Evolutionary conservation across 2,329 filamentous ascomycete species (phyloP), one percentile per base, ranked within the genome.

Genomic region (Alternaria alternata): DNA sequence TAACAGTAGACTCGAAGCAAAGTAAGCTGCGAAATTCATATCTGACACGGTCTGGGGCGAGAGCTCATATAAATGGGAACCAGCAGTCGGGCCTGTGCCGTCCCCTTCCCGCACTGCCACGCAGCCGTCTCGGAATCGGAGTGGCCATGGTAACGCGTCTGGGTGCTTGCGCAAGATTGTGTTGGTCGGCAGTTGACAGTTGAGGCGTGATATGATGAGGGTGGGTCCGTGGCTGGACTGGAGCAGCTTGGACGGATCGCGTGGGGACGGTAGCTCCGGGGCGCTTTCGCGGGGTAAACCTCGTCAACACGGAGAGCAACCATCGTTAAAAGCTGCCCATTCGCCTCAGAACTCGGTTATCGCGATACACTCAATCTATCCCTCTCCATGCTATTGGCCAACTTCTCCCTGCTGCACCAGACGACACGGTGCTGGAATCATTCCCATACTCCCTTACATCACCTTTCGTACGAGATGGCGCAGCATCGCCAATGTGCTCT

Each of bases 151-250:
- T 20, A 43, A 42, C 26, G 26, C 30, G 41, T 52, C 41, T 46
- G 26, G 47, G 52, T 55, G 42, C 47, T 61, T 44, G 51, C 16
- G 49, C 59, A 61, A 34, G 39, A 61, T 61, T 48, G 20, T 60
- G 46, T 60, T 47, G 49, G 46, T 58, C 66, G 66, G 66, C 66
- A 68, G 66, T 68, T 68, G 62, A 46, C 26, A 30, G 38, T 51
- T 47, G 57, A 59, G 59, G 51, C 51, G 51, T 56, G 57, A 59
- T 32, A 56, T 54, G 54, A 54, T 57, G 41, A 36, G 49, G 39
- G 60, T 61, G 62, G 61, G 59, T 60, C 64, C 44, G 55, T 63
- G 64, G 59, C 58, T 64, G 57, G 48, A 36, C 5, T 32, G n/a
- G 48, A 6, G 22, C 44, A 47, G 61, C 57, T 60, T 53, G 38